These are phyloP conservation scores for Quercus phellos DNA, from an alignment of 331 rosid species.

Conservation along the genomic window DNA sequence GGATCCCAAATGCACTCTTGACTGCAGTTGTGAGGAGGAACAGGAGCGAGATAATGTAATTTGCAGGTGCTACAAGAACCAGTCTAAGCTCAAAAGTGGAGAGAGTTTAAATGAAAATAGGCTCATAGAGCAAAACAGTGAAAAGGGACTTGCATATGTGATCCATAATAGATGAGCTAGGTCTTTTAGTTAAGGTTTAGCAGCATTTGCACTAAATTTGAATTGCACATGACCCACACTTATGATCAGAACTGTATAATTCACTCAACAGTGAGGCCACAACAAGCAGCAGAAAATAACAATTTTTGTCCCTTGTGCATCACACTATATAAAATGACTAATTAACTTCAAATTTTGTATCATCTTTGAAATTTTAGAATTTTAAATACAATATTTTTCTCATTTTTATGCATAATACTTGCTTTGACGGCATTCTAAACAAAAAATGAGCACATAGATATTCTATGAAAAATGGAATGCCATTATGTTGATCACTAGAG, in stretches of 20 bases:
- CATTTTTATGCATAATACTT: neutral
- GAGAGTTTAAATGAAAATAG: neutral
- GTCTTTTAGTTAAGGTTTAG: neutral
- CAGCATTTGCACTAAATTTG: neutral
- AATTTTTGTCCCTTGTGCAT: neutral
- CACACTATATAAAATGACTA: neutral
- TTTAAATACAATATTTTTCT: neutral
- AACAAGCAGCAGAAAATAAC: neutral
- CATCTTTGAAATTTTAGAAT: neutral
- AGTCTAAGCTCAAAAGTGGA: neutral
- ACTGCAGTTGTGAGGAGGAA: neutral
- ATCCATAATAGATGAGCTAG: neutral
- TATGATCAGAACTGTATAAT: no score
- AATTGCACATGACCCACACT: neutral
- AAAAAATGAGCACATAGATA: neutral
- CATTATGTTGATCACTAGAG: neutral
- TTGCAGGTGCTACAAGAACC: neutral
- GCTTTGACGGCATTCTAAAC: neutral
- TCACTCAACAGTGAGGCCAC: neutral
- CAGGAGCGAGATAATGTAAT: neutral
- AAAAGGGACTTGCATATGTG: neutral
- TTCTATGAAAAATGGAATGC: neutral
- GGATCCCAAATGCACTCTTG: no score
- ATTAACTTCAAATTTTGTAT: neutral
- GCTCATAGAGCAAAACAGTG: neutral